Percentiles rank a stretch among this genome's conserved stretches.
Evolutionary conservation across 2,329 filamentous ascomycete species (phyloP).

Genomic region (Colletotrichum sp.): DNA sequence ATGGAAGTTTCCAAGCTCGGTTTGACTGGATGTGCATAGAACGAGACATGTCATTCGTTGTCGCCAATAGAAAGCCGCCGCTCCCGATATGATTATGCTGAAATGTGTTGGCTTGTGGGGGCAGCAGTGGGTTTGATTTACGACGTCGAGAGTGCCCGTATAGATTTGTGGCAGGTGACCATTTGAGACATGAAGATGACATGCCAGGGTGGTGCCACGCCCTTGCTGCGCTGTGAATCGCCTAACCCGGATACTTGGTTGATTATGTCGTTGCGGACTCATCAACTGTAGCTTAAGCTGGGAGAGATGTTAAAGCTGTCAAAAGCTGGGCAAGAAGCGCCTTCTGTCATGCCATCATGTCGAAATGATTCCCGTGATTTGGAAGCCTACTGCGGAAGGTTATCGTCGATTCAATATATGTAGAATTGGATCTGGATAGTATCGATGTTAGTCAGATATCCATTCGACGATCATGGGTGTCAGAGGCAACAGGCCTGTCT

Average conservation of each 20-base stretch:
- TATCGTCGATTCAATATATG: neutral
- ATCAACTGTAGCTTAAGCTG: neutral
- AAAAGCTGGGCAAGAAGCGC: neutral
- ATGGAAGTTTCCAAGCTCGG: neutral
- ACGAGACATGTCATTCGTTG: neutral
- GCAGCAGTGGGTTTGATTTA: neutral
- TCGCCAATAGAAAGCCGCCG: neutral
- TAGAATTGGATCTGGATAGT: neutral
- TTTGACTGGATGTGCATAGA: neutral
- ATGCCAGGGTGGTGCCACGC: neutral
- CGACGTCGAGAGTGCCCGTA: neutral
- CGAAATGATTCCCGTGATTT: neutral
- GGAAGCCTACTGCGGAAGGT: neutral
- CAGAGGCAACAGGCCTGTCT: neutral
- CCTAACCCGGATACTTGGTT: neutral
- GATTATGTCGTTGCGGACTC: neutral
- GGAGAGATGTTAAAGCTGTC: neutral
- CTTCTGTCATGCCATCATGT: neutral
- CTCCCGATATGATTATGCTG: neutral
- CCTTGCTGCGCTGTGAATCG: neutral
- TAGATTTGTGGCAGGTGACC: neutral
- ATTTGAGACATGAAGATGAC: neutral
- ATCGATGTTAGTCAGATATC: neutral
- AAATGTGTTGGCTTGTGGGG: neutral
- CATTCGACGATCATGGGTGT: neutral